Percentiles rank a stretch among this genome's conserved stretches.
Evolutionary conservation across 129 eudicot genomes (phyloP).

Genomic region (Chrysanthemum makinoi): DNA sequence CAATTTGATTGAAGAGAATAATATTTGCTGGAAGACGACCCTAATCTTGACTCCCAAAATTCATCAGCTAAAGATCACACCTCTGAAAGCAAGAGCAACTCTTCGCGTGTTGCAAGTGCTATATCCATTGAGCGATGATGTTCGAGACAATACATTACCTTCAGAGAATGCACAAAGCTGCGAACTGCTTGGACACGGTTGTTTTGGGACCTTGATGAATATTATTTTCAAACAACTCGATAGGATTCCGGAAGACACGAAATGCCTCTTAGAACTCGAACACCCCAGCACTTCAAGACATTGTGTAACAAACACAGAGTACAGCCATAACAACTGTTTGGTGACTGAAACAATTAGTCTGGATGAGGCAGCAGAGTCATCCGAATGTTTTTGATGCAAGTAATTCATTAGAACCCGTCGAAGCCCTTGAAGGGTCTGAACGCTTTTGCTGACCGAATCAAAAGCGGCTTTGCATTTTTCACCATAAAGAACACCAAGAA

Average conservation of each 20-base stretch:
- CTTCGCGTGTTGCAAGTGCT: conserved; percentile 93
- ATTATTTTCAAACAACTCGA: conserved; percentile 96
- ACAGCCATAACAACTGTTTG: conserved; percentile 97
- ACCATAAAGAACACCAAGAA: conserved; percentile 98
- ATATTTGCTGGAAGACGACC: conserved; percentile 86
- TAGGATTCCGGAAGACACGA: conserved; percentile 80
- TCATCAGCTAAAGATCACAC: conserved; percentile 92
- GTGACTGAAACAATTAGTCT: conserved; percentile 86
- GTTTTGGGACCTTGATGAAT: conserved; percentile 98
- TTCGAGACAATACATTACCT: conserved; percentile 91
- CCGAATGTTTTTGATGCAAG: conserved; percentile 84
- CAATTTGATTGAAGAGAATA: conserved; percentile 84
- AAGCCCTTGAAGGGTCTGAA: conserved; percentile 99
- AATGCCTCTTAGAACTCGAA: conserved; percentile 84
- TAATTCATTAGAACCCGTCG: conserved; percentile 93
- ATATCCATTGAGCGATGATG: conserved; percentile 99
- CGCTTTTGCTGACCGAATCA: conserved; percentile 99
- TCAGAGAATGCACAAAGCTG: conserved; percentile 95
- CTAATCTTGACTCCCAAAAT: conserved; percentile 96
- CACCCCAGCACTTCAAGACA: conserved; percentile 89
- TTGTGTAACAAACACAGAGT: conserved; percentile 90
- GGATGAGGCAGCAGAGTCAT: conserved; percentile 56
- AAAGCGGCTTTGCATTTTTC: conserved; percentile 99
- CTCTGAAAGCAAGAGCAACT: conserved; percentile 87
- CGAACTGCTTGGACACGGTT: conserved; percentile 95